Conservation (phyloP, 2,329 filamentous ascomycete genomes). For the Coleophoma cylindrospora region DNA sequence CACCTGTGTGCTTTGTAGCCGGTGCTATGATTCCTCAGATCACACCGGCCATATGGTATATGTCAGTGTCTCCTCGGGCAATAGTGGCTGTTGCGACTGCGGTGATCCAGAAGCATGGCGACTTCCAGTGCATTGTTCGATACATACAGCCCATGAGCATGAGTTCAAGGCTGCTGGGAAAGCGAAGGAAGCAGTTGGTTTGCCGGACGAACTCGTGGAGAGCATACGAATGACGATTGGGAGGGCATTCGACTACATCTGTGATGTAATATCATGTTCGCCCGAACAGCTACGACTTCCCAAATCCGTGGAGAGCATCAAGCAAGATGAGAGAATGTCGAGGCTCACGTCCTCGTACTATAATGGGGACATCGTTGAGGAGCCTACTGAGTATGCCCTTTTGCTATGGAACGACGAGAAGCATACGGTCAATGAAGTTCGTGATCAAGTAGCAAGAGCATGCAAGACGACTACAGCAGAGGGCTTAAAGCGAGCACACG, state of each 20-base stretch:
- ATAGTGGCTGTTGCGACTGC: constrained; percentile 95
- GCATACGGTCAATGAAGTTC: constrained; percentile 88
- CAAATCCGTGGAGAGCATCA: constrained; percentile 78
- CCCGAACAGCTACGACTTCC: constrained; percentile 87
- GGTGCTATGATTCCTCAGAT: constrained; percentile 92
- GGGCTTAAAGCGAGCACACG: constrained; percentile 71
- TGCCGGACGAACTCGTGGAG: constrained; percentile 71
- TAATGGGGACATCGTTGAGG: constrained; percentile 54
- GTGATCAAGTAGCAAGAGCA: constrained; percentile 83
- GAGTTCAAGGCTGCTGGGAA: constrained; percentile 47
- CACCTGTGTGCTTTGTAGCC: constrained; percentile 89
- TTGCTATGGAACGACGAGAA: constrained; percentile 99
- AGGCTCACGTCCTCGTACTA: constrained; percentile 74
- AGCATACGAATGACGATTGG: constrained; percentile 83
- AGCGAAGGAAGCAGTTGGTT: constrained; percentile 48
- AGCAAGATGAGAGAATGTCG: constrained; percentile 75
- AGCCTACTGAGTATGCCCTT: constrained; percentile 73
- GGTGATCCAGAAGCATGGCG: constrained; percentile 95
- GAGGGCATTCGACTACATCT: constrained; percentile 86
- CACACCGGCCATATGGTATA: constrained; percentile 90
- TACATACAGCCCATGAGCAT: constrained; percentile 67
- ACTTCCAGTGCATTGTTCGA: constrained; percentile 82
- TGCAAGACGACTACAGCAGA: constrained; percentile 69
- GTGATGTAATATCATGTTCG: constrained; percentile 95
- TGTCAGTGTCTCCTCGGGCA: constrained; percentile 81